Conservation (phyloP, 2,329 filamentous ascomycete genomes). For the Sphaerulina populicola region DNA sequence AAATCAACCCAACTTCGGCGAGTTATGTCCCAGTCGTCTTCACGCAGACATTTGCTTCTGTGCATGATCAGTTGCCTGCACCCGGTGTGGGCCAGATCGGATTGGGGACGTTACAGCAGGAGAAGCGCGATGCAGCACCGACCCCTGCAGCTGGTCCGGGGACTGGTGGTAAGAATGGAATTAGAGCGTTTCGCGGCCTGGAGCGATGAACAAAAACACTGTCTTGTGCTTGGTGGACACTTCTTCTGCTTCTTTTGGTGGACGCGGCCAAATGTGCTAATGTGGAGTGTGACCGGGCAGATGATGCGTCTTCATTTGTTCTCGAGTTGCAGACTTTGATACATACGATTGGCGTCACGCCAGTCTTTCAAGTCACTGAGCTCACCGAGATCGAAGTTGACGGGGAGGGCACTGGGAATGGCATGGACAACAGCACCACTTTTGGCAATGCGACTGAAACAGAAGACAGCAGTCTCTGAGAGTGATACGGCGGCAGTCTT, state of each 20-base stretch:
- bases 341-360: conserved; percentile 2
- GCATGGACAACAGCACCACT: neutral
- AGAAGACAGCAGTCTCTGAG: neutral
- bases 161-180: neutral
- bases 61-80: conserved; percentile 25
- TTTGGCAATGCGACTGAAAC: neutral
- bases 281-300: neutral
- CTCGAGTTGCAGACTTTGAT: conserved; percentile 3
- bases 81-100: conserved; percentile 26
- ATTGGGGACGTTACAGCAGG: conserved; percentile 20
- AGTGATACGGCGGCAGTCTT: neutral
- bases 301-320: neutral
- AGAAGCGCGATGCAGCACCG: conserved; percentile 5
- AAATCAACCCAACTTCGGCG: conserved; percentile 10
- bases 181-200: neutral
- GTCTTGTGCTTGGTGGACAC: neutral
- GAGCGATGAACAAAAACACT: neutral
- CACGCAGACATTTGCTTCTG: conserved; percentile 28
- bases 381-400: conserved; percentile 2
- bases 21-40: conserved; percentile 26
- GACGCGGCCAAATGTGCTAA: neutral
- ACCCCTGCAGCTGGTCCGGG: neutral
- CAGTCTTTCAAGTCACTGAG: conserved; percentile 2
- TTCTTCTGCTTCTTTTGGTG: neutral
- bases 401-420: neutral